Evolutionary conservation across 1,139 yeast species (phyloP), one percentile per base, ranked within the genome.

Genomic region (Magnusiomyces magnusii): DNA sequence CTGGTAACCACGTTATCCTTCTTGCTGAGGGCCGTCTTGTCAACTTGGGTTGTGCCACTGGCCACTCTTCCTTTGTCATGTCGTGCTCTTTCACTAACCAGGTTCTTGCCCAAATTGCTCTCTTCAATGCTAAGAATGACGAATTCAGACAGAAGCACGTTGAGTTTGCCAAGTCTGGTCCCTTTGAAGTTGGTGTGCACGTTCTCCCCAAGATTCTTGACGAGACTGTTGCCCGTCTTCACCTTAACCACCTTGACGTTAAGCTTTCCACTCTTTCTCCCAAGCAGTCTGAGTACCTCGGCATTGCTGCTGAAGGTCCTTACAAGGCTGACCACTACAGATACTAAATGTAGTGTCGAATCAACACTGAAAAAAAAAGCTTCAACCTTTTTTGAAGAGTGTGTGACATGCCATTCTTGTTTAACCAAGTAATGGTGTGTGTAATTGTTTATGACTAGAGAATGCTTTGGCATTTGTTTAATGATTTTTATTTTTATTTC

Each of bases 1-100:
- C 81, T 72, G 99, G 99, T 74, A 90, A 88, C 77, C 99, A 93
- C 83, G 75, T 93, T 74, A 92, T 93, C 80, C 84, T 93, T 76
- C 87, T 93, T 74, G 99, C 99, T 69, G 97, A 92, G 80, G 99
- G 99, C 80, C 92, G 99, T 84, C 87, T 93, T 75, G 99, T 93
- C 77, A 93, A 93, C 92, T 85, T 93, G 78, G 99, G 99, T 73
- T 95, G 99, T 82, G 99, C 99, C 76, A 95, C 99, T 74, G 99
- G 99, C 75, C 99, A 93, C 84, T 88, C 99, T 62, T 91, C 98
- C 58, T 93, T 93, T 76, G 99, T 93, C 75, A 93, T 93, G 99
- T 92, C 98, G 66, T 93, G 99, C 83, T 93, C 99, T 62, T 93
- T 93, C 96, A 90, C 98, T 71, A 93, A 93, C 88, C 99, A 93